A percentile compares a stretch with the other conserved stretches of the same genome.
Evolutionary conservation across 495 filamentous ascomycete genomes (phyloP).

Genomic region (Aspergillus coremiiformis): DNA sequence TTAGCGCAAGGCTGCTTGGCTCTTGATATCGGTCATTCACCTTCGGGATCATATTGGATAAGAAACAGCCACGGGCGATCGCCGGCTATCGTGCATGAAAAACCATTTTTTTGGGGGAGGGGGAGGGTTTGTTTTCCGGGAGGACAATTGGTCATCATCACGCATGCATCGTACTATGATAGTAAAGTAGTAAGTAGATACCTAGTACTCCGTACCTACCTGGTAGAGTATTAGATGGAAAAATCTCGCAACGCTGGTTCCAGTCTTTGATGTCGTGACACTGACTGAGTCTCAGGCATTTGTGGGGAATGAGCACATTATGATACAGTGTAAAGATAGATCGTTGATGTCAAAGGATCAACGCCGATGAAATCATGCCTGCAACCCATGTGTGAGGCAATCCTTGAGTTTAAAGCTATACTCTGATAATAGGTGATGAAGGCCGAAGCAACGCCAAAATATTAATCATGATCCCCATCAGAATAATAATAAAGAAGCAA

Average conservation of each 20-base stretch:
- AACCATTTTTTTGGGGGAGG: not conserved
- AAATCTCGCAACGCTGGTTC: conserved; percentile 9
- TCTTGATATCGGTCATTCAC: not conserved
- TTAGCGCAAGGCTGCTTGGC: not conserved
- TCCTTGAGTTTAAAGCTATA: no score
- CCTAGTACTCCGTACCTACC: no score
- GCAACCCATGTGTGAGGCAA: not conserved
- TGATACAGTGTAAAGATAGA: not conserved
- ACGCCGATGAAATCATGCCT: not conserved
- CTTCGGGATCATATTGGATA: not conserved
- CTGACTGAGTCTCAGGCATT: no score
- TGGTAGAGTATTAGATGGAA: not conserved
- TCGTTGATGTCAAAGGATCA: not conserved
- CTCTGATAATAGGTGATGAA: no score
- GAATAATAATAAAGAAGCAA: conserved; percentile 10
- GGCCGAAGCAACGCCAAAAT: not conserved
- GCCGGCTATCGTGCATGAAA: not conserved
- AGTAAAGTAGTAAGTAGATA: no score
- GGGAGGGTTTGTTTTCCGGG: no score
- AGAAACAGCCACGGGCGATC: not conserved
- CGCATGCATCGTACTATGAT: no score
- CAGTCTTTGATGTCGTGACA: not conserved
- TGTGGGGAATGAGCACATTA: no score
- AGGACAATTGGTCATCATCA: not conserved
- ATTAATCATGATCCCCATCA: not conserved